Evolutionary conservation across 352 stramenopile genomes (phyloP), one percentile per base, ranked within the genome.

Genomic region (Phytophthora chlamydospora): DNA sequence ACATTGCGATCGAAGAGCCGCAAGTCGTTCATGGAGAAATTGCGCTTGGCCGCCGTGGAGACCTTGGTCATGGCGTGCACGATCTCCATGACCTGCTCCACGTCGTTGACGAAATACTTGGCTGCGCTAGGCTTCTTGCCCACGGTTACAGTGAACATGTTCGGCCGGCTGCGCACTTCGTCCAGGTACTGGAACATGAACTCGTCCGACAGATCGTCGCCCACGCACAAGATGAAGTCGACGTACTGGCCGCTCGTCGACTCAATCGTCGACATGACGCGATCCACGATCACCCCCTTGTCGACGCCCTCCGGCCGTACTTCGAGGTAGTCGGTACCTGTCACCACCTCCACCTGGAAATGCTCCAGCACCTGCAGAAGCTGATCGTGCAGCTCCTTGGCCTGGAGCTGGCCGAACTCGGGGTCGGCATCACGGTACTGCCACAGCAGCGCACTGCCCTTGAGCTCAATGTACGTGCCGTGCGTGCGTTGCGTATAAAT

Each of bases 381-480:
- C 71, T 99, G 97, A 62, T 99, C 96, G 68, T 99, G 96, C 36
- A 99, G 73, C 71, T 98, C 97, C 72, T 98, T 98, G 3, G 97
- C 97, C 74, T 99, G 98, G 42, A 99, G 73, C 61, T 98, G 96
- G 9, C 98, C 98, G 71, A 99, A 99, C 59, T 99, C 98, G 7
- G 97, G 96, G 76, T 99, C 98, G 9, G 97, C 96, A 76, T 99
- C 97, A 58, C 97, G 91, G 68, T 98, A 99, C 74, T 99, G 97
- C 97, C 98, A 99, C 38, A 99, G 68, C 51, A 99, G 73, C 33
- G 98, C 98, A 68, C 97, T 99, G 51, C 98, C 97, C 56, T 99
- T 99, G 35, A 98, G 80, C 83, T 99, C 98, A 33, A 99, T 98
- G 71, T 99, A 99, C 42, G 97, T 99, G 55, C 98, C 98, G 73